phyloP scores from a whole-genome alignment of 768 basidiomycete genomes.

The Leucosporidium yakuticum region DNA sequence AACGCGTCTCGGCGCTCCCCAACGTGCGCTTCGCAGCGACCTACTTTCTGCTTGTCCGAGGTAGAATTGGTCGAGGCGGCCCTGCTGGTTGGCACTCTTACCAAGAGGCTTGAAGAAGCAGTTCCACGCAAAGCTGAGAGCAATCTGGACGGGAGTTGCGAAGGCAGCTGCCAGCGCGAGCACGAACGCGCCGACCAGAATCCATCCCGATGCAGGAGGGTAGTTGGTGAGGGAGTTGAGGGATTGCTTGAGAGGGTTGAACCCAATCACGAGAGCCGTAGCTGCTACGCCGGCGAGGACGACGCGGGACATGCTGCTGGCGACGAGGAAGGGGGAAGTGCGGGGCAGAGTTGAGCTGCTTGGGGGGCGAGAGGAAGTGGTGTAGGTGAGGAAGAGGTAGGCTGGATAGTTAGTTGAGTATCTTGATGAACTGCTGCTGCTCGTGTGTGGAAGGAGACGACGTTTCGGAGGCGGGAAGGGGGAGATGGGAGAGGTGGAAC shows the following conservation, averaged over 20 bases:
- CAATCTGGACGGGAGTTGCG: background rate
- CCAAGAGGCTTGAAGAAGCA: constrained; percentile 29
- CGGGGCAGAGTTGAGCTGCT: constrained; percentile 2
- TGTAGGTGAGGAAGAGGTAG: too few species aligned
- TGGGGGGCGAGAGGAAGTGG: background rate
- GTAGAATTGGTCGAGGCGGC: constrained; percentile 28
- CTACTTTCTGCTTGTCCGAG: constrained; percentile 7
- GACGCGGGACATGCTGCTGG: background rate
- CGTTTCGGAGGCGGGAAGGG: too few species aligned
- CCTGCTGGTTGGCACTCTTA: constrained; percentile 18
- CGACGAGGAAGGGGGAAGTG: background rate
- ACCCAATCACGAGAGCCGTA: background rate
- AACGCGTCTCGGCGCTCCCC: background rate
- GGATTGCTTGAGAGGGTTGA: constrained; percentile 8
- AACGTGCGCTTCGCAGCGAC: background rate
- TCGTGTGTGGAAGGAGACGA: too few species aligned
- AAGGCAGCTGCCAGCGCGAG: background rate
- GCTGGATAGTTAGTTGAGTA: too few species aligned
- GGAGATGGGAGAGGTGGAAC: too few species aligned
- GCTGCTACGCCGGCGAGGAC: background rate
- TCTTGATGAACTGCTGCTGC: too few species aligned
- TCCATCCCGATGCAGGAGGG: background rate
- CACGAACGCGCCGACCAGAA: constrained; percentile 5
- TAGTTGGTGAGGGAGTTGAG: constrained; percentile 12
- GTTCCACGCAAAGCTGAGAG: constrained; percentile 19